Evolutionary conservation across 345 rosid genomes (phyloP), one percentile per base, ranked within the genome.

Genomic region (Barbarea vulgaris): DNA sequence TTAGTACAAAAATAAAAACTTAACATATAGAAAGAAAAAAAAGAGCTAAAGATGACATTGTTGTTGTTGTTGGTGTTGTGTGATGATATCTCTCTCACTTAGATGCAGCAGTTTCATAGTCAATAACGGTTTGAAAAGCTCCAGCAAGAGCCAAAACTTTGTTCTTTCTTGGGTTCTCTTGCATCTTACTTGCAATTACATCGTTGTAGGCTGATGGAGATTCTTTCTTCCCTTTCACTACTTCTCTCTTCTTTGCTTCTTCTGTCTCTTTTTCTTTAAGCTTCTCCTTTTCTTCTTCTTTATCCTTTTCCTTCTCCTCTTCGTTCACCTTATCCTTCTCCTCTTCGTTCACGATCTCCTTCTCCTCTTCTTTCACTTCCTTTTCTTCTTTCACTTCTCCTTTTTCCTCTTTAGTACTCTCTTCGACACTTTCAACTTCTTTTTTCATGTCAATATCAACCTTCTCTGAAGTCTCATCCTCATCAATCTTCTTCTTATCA

Each of bases 81-180:
- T 31, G 34, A 31, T 34, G 54, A 64, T 50, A n/a, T 9, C 3
- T 44, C 41, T 81, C 42, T 81, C 77, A 81, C 79, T 84, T 85
- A 62, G 89, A 79, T 44, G 79, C 74, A 19, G 83, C 82, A 51
- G 94, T 71, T 84, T 93, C 91, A 60, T 89, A 84, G 72, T 87
- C 95, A 19, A 93, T 93, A 77, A 89, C 98, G 17, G 93, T 89
- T 86, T 93, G 88, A 56, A 93, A 93, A 19, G 98, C 98, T 31
- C 98, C 97, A 18, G 85, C 98, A 67, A 93, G 77, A 42, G 97
- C 96, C 57, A 66, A 84, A 61, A 93, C 98, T 66, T 86, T 93
- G 91, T 88, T 93, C 87, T 81, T 91, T 84, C 87, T 91, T 2
- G 75, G 67, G 77, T 78, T 76, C 80, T 83, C 87, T 44, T 86